phyloP scores from a whole-genome alignment of 169 alveolate genomes.

The Cryptosporidium tyzzeri region DNA sequence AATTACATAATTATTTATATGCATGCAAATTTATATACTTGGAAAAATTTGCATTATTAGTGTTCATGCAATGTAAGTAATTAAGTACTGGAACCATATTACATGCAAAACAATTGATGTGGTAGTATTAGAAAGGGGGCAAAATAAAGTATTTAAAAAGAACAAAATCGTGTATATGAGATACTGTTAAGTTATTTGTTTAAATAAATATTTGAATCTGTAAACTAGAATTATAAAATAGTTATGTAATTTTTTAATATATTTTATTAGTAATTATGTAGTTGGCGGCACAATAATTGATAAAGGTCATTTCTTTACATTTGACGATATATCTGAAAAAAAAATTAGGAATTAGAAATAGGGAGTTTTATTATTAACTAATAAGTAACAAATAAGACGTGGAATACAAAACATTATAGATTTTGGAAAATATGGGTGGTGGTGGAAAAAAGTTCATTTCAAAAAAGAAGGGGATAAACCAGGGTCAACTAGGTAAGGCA shows the following conservation, averaged over 20 bases:
- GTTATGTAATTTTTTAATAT: background rate
- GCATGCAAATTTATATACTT: background rate
- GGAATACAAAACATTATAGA: background rate
- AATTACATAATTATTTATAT: no score
- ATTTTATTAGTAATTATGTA: no score
- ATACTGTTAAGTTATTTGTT: background rate
- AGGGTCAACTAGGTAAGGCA: conserved; percentile 64
- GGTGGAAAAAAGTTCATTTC: conserved; percentile 59
- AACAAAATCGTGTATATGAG: background rate
- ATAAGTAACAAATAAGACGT: background rate
- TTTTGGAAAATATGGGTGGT: conserved; percentile 38
- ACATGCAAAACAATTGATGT: background rate
- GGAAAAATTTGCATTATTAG: background rate
- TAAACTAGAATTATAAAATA: no score
- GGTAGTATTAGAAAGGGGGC: background rate
- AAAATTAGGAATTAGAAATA: background rate
- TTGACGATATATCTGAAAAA: background rate
- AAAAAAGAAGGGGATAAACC: conserved; percentile 60
- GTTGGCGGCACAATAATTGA: background rate
- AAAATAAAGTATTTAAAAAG: background rate
- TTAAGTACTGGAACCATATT: background rate
- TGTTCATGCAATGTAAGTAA: background rate
- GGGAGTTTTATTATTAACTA: background rate
- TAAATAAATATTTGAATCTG: background rate
- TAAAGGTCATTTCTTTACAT: background rate